Base-by-base conservation (phyloP, 257 asterid genomes). In the Solanum pennellii region DNA sequence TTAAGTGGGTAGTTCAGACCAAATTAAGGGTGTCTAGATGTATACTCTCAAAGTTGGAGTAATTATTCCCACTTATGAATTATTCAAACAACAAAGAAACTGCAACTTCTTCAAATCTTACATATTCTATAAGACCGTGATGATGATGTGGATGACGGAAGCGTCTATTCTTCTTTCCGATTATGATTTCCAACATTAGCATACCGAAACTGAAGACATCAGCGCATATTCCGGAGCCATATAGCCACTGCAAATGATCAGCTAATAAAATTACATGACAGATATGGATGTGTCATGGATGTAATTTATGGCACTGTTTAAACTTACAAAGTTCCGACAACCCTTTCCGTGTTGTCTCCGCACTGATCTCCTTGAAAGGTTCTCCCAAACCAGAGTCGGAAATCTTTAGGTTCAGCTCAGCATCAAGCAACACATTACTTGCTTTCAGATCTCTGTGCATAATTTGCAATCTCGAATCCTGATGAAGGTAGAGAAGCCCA, bases 401-500 rank as follows among this genome's bases (percentile, higher is more conserved):
- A 82, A 90, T 90, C 72, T 90, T 86, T 12, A 89, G 92, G 62
- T 86, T 90, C 90, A 90, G 71, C 42, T 88, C 90, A 35, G 27
- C 73, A 21, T 89, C 93, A 76, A 90, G 93, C 69, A 89, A 87
- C 33, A 89, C 89, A 59, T 90, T 91, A 62, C 93, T 92, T 41
- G 92, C 89, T 88, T 88, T 88, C 18, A 89, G 92, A 66, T 87
- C 90, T 86, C 89, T 59, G 59, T 91, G 92, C 65, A 91, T 91
- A 47, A 89, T 90, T 87, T 88, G 74, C 90, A 90, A 87, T 80
- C 91, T 84, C 7, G 93, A 91, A 42, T 91, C 93, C 87, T 91
- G 92, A 73, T 91, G 93, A 73, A 91, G 92, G 45, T 91, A 91
- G 83, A 90, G 79, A 73, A 88, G 90, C 42, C 93, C 90, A 41